Evolutionary conservation across 352 stramenopile species (phyloP).

Genomic region (Globisporangium radiosum): DNA sequence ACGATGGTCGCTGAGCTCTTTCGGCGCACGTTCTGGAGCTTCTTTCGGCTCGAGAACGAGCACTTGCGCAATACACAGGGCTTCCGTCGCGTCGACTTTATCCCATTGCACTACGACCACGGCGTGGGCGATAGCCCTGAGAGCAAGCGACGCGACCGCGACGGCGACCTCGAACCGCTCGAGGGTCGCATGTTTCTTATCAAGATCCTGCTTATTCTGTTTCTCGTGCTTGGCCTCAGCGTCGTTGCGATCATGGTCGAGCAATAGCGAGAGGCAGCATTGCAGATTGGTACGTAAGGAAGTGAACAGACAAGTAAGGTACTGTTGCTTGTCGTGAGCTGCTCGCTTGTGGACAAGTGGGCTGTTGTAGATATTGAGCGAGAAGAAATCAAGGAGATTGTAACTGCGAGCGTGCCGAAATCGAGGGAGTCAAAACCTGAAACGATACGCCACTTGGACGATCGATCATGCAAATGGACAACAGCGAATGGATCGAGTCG

Average conservation of each 20-base stretch:
- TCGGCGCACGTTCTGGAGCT: slow-evolving; percentile 82
- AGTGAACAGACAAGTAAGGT: too few relatives aligned
- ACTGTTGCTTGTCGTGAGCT: too few relatives aligned
- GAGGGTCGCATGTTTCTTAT: slow-evolving; percentile 37
- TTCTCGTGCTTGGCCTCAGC: slow-evolving; percentile 41
- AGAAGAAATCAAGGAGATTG: too few relatives aligned
- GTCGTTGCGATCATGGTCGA: slow-evolving; percentile 46
- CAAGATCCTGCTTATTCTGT: slow-evolving; percentile 45
- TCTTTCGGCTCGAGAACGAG: slow-evolving; percentile 84
- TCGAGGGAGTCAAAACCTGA: too few relatives aligned
- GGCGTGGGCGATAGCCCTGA: slow-evolving; percentile 25
- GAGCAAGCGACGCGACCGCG: slow-evolving; percentile 17
- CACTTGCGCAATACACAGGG: slow-evolving; percentile 82
- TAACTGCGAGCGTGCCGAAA: too few relatives aligned
- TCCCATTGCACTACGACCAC: slow-evolving; percentile 79
- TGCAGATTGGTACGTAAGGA: too few relatives aligned
- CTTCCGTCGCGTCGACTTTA: slow-evolving; percentile 78
- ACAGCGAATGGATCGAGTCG: too few relatives aligned
- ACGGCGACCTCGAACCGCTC: slow-evolving; percentile 32
- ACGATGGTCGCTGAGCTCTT: slow-evolving; percentile 84
- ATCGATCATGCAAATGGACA: too few relatives aligned
- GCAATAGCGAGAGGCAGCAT: slow-evolving; percentile 5
- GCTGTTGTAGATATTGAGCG: too few relatives aligned
- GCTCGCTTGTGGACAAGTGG: too few relatives aligned
- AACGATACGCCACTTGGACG: too few relatives aligned